A percentile compares a stretch with the other conserved stretches of the same genome.
Conservation (phyloP, 169 alveolate species). For the Eimeria nieschulzi region DNA sequence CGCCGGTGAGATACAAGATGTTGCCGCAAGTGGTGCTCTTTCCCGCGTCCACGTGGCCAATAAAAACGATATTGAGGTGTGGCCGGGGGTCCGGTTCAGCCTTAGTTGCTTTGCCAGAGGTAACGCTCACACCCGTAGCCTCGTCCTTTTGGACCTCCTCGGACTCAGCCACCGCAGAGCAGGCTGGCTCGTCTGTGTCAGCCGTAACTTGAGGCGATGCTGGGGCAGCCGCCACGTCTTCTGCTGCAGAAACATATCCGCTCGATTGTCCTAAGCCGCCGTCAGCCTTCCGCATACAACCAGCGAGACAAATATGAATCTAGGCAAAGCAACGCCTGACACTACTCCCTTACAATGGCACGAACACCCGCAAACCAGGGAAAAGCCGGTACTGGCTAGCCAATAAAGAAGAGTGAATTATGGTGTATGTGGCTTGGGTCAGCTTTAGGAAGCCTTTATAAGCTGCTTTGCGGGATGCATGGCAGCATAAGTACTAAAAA, state of each 20-base stretch:
- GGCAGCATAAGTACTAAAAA: no score
- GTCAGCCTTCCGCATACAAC: not conserved
- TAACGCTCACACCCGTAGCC: not conserved
- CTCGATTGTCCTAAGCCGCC: not conserved
- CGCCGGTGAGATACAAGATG: conserved; percentile 90
- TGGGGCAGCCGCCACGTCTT: not conserved
- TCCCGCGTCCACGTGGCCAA: conserved; percentile 99
- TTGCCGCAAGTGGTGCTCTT: conserved; percentile 99
- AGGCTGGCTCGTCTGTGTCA: not conserved
- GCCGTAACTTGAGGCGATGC: not conserved
- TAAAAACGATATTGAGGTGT: conserved; percentile 96
- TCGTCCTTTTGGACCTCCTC: conserved; percentile 15
- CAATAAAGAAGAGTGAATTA: no score
- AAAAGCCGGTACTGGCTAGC: no score
- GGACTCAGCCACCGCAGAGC: not conserved
- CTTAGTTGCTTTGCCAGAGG: conserved; percentile 22
- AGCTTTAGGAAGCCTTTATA: not conserved
- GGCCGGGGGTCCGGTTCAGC: conserved; percentile 87
- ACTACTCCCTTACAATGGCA: no score
- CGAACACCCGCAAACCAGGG: no score
- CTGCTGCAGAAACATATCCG: not conserved
- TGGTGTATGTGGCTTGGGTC: not conserved
- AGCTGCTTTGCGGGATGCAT: no score
- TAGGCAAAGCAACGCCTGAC: no score
- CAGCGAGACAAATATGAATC: no score